Percentiles rank a stretch among this genome's conserved stretches.
These are phyloP conservation scores for Saturnispora hagleri DNA, from an alignment of 805 yeast genomes.

Conservation along the genomic window DNA sequence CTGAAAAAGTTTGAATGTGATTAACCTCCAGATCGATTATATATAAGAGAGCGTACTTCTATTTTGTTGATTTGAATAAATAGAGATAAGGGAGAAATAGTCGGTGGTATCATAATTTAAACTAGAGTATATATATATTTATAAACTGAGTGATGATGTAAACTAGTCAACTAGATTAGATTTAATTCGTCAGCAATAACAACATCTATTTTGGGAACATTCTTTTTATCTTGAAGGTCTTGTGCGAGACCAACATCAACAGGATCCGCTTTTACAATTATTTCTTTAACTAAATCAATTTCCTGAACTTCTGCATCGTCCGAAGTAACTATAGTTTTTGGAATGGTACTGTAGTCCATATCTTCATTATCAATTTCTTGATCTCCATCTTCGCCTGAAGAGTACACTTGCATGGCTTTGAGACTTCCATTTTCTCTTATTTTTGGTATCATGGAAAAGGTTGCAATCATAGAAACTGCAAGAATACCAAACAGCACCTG, in stretches of 20 bases:
- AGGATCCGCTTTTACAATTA: slow-evolving; percentile 1
- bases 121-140: background rate
- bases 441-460: slow-evolving; percentile 11
- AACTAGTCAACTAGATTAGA: background rate
- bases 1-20: slow-evolving; percentile 47
- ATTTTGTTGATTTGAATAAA: background rate
- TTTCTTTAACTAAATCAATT: slow-evolving; percentile 5
- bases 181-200: background rate
- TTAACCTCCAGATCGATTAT: background rate
- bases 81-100: background rate
- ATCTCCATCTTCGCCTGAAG: background rate
- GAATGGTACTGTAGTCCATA: background rate
- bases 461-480: slow-evolving; percentile 3
- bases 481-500: background rate
- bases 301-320: slow-evolving; percentile 6
- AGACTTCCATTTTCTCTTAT: background rate
- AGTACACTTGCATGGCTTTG: background rate
- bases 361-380: background rate
- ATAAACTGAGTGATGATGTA: background rate
- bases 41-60: background rate
- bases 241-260: background rate
- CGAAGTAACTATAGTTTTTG: background rate
- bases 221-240: background rate
- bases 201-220: background rate
- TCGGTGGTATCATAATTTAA: background rate